Evolutionary conservation across 1,139 yeast genomes (phyloP).

Genomic region (Sugiyamaella grinbergsii): DNA sequence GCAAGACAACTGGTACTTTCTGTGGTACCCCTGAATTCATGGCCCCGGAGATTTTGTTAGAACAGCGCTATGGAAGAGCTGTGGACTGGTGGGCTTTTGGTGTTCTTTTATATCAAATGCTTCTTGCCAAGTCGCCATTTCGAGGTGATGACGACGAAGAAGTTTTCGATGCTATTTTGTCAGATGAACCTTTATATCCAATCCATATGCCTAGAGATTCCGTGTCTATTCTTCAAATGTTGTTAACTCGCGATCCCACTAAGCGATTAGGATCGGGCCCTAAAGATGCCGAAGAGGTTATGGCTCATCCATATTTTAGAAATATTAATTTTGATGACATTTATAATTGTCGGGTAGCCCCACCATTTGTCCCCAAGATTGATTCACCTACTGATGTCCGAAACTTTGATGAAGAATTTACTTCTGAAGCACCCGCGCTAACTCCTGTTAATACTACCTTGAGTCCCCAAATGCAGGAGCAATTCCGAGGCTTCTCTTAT

Average conservation of each 20-base stretch:
- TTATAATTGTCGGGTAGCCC: constrained; percentile 67
- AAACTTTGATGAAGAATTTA: constrained; percentile 92
- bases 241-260: constrained; percentile 84
- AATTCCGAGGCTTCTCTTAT: constrained; percentile 94
- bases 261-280: constrained; percentile 84
- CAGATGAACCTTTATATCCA: constrained; percentile 97
- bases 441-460: constrained; percentile 91
- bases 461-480: constrained; percentile 89
- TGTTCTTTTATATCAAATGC: constrained; percentile 91
- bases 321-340: constrained; percentile 91
- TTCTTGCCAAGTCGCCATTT: constrained; percentile 94
- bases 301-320: constrained; percentile 91
- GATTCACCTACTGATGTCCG: constrained; percentile 87
- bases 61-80: constrained; percentile 86
- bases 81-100: constrained; percentile 99
- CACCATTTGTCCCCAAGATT: constrained; percentile 70
- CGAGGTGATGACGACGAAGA: constrained; percentile 99
- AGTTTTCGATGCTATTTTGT: constrained; percentile 94
- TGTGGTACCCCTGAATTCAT: constrained; percentile 99
- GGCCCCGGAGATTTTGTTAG: constrained; percentile 97
- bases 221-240: constrained; percentile 87
- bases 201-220: constrained; percentile 97
- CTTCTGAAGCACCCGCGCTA: constrained; percentile 90
- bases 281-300: constrained; percentile 86
- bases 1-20: constrained; percentile 89